Evolutionary conservation across 169 alveolate genomes (phyloP), one percentile per base, ranked within the genome.

Genomic region (Babesia caballi): DNA sequence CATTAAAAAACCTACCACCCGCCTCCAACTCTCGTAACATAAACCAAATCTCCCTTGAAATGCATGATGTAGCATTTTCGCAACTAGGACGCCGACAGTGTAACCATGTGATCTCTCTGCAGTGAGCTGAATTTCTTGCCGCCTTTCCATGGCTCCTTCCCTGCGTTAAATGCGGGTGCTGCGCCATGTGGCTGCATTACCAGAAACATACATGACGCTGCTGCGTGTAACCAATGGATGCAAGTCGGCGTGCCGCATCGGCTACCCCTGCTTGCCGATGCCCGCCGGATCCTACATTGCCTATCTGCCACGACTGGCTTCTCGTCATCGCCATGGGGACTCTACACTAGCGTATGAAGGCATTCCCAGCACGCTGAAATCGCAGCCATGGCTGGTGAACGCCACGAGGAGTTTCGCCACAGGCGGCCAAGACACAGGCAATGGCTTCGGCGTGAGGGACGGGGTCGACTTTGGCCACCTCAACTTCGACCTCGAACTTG

Each of bases 391-490:
- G 30, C 14, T 14, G 12, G 8, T 46, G 19, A 19, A 46, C 14
- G 30, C 30, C 2, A 38, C n/a, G 44, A 38, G 7, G 44, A 11
- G 2, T 3, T 38, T 38, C 7, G n/a, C 7, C 7, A 38, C 44
- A 3, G 44, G 32, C 12, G 27, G 44, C 9, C 8, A 6, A 1
- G 42, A n/a, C 61, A 11, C 3, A 8, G 21, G 42, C 61, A n/a
- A 19, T 33, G 47, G 32, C 44, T 56, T 56, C 23, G 72, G 44
- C 21, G 25, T 76, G 38, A 44, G 67, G 41, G 51, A 68, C 12
- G 15, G 36, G 52, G 87, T 78, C 9, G 87, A 70, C 17, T 59
- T 78, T 41, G 2, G 25, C 11, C 65, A 67, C 21, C 35, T 67
- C 32, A 51, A 50, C 1, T 35, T 78, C 28, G 59, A 36, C 27